Conservation (phyloP, 306 rosid genomes). For the Sphenostylis stenocarpa region DNA sequence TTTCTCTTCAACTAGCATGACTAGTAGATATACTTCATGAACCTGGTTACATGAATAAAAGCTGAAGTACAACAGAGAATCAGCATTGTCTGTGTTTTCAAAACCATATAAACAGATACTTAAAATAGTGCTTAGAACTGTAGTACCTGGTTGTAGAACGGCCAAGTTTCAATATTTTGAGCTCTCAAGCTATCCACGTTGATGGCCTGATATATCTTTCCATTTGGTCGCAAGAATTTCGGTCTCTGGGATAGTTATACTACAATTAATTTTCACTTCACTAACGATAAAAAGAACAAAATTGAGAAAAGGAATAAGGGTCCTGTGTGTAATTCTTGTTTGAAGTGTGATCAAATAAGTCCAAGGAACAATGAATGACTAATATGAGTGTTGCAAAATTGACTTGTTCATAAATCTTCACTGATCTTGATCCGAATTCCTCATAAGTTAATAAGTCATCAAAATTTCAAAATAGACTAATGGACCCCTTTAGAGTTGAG, state of each 20-base stretch:
- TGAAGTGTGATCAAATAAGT: not conserved
- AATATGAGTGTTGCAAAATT: not conserved
- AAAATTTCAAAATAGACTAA: too few species aligned
- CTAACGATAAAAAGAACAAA: conserved; percentile 13
- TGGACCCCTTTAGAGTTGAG: too few species aligned
- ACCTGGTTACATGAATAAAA: not conserved
- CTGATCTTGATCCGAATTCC: too few species aligned
- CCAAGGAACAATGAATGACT: not conserved
- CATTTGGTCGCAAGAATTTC: conserved; percentile 64
- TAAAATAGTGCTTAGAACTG: not conserved
- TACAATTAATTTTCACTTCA: conserved; percentile 12
- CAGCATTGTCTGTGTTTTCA: not conserved
- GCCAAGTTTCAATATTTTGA: conserved; percentile 90
- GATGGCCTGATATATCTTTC: conserved; percentile 81
- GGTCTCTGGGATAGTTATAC: conserved; percentile 55
- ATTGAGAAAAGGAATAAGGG: not conserved
- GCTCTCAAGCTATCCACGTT: conserved; percentile 77
- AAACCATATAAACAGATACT: not conserved
- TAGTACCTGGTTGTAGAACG: conserved; percentile 82
- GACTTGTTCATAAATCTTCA: not conserved
- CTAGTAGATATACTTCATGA: not conserved
- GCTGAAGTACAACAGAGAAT: not conserved
- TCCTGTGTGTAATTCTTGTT: not conserved
- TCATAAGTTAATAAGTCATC: too few species aligned
- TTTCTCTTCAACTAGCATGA: not conserved